These are phyloP conservation scores for Hymenotorrendiella dingleyae DNA, from an alignment of 2,329 filamentous ascomycete genomes.

Conservation along the genomic window DNA sequence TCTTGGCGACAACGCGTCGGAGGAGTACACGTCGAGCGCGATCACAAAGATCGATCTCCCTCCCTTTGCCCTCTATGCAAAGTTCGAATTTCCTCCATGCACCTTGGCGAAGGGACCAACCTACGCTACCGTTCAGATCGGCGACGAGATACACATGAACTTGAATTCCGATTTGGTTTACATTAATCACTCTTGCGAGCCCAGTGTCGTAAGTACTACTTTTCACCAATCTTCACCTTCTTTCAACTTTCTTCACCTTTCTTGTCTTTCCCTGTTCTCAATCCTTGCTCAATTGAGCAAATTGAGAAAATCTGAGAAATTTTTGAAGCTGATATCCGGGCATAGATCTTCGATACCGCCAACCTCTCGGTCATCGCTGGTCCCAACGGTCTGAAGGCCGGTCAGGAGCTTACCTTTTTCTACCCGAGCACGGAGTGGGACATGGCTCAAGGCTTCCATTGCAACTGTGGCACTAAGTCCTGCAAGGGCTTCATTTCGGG, in stretches of 20 bases:
- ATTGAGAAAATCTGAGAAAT: too few species aligned
- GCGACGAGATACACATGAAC: conserved; percentile 49
- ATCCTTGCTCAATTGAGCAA: too few species aligned
- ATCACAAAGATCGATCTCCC: conserved; percentile 49
- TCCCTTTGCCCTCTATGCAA: conserved; percentile 60
- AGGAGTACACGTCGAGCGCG: conserved; percentile 53
- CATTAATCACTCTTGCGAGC: conserved; percentile 64
- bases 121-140: conserved; percentile 60
- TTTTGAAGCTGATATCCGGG: too few species aligned
- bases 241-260: too few species aligned
- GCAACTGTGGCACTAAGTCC: conserved; percentile 49
- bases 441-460: conserved; percentile 68
- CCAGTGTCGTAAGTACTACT: conserved; percentile 57
- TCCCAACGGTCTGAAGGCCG: conserved; percentile 46
- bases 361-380: conserved; percentile 53
- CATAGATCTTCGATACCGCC: conserved; percentile 54
- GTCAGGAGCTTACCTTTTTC: conserved; percentile 64
- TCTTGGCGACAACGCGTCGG: conserved; percentile 37
- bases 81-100: conserved; percentile 59
- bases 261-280: neutral
- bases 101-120: conserved; percentile 48
- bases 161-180: conserved; percentile 62
- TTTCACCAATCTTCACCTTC: too few species aligned
- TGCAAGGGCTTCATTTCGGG: conserved; percentile 60
- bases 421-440: conserved; percentile 71